Conservation (phyloP, 2,329 filamentous ascomycete genomes). For the Ploettnerulaceae sp. region DNA sequence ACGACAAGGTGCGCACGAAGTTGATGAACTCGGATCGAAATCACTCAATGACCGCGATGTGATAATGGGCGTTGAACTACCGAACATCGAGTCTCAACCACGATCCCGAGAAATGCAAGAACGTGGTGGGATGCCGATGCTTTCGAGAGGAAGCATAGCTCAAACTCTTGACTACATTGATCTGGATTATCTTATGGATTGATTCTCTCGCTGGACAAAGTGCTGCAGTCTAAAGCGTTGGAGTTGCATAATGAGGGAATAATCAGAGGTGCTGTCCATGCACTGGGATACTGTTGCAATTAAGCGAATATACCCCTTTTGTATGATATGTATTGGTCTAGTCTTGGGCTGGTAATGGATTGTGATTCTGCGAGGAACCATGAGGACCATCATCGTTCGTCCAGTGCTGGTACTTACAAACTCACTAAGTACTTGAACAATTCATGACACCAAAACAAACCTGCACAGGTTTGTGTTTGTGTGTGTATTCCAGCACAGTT, state of each 20-base stretch:
- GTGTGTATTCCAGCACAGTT: too few species aligned
- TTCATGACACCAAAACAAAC: too few species aligned
- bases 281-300: not conserved
- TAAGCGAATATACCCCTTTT: constrained; percentile 6
- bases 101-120: constrained; percentile 30
- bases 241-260: constrained; percentile 17
- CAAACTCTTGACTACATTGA: constrained; percentile 30
- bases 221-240: constrained; percentile 26
- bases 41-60: constrained; percentile 14
- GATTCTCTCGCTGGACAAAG: constrained; percentile 22
- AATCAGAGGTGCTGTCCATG: not conserved
- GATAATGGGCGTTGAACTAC: constrained; percentile 28
- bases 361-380: too few species aligned
- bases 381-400: too few species aligned
- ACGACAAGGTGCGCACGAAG: not conserved
- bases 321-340: too few species aligned
- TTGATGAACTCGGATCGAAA: not conserved
- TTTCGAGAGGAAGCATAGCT: constrained; percentile 11
- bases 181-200: constrained; percentile 29
- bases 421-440: too few species aligned
- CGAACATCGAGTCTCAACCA: not conserved
- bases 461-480: too few species aligned
- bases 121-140: constrained; percentile 22
- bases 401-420: too few species aligned
- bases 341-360: too few species aligned